These are phyloP conservation scores for Tulasnella sp. DNA, from an alignment of 768 basidiomycete genomes.

Conservation along the genomic window DNA sequence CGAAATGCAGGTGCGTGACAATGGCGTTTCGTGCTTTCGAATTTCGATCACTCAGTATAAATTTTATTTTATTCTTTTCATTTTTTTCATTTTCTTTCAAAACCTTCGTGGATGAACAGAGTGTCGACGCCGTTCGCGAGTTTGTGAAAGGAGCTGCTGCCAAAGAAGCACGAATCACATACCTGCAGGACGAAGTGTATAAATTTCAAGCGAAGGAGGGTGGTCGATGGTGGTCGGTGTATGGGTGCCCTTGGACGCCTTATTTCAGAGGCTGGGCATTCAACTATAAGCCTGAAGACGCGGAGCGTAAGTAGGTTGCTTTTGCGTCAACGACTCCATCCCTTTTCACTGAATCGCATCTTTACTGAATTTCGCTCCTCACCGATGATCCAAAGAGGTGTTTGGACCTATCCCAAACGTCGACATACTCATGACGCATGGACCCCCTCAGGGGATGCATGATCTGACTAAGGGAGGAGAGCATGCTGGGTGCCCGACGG, in stretches of 20 bases:
- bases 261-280: slow-evolving; percentile 12
- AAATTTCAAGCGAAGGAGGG: slow-evolving; percentile 12
- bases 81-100: not conserved
- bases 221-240: slow-evolving; percentile 14
- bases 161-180: slow-evolving; percentile 5
- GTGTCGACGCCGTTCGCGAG: not conserved
- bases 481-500: slow-evolving; percentile 7
- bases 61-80: not conserved
- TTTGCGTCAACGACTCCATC: not conserved
- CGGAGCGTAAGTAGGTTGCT: not conserved
- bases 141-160: not conserved
- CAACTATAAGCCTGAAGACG: slow-evolving; percentile 4
- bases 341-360: not conserved
- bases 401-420: not conserved
- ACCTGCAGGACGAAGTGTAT: slow-evolving; percentile 14
- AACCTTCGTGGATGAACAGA: slow-evolving; percentile 1
- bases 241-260: slow-evolving; percentile 16
- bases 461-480: not conserved
- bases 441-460: slow-evolving; percentile 10
- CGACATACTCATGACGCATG: slow-evolving; percentile 12
- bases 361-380: not conserved
- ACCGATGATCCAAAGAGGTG: not conserved
- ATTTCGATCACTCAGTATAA: no score
- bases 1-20: no score
- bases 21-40: no score